Evolutionary conservation across 257 asterid genomes (phyloP), one percentile per base, ranked within the genome.

Genomic region (Nicotiana paniculata): DNA sequence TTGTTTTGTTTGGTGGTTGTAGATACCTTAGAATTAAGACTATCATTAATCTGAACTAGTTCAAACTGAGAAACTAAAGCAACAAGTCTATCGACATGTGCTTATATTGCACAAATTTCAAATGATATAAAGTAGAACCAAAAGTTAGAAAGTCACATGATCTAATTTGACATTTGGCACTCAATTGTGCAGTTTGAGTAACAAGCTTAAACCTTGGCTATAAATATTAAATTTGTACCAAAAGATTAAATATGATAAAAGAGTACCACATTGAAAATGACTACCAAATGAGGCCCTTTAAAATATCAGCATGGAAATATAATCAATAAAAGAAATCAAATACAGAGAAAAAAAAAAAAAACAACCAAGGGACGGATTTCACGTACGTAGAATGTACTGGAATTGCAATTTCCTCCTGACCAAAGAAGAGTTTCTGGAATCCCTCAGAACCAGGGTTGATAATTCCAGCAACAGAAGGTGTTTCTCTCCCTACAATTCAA

Each of bases 381-480:
- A 87, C 97, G 58, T 83, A 96, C 99, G 93, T 82, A 35, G 99
- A 92, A 83, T 96, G 99, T 57, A 96, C 99, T 32, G 98, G 99
- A 83, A 96, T 96, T 62, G 99, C 98, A 18, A 96, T 94, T 89
- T 94, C 98, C 88, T 96, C 98, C 86, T 96, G 98, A 81, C 99
- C 98, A 68, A 96, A 96, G 88, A 96, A 96, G 77, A 96, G 91
- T 82, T 96, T 96, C 89, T 96, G 99, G 87, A 96, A 96, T 70
- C 99, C 99, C 91, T 96, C 99, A 53, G 99, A 90, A 89, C 98
- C 99, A 77, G 99, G 99, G 88, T 93, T 94, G 86, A 96, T 90
- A 81, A 96, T 96, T 87, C 99, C 99, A 79, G 99, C 98, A 86
- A 96, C 98, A 54, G 99, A 96, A 86, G 98, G 99, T 32, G 97